Evolutionary conservation across 23 red algal species (phyloP).

Genomic region (Gracilaria caudata): DNA sequence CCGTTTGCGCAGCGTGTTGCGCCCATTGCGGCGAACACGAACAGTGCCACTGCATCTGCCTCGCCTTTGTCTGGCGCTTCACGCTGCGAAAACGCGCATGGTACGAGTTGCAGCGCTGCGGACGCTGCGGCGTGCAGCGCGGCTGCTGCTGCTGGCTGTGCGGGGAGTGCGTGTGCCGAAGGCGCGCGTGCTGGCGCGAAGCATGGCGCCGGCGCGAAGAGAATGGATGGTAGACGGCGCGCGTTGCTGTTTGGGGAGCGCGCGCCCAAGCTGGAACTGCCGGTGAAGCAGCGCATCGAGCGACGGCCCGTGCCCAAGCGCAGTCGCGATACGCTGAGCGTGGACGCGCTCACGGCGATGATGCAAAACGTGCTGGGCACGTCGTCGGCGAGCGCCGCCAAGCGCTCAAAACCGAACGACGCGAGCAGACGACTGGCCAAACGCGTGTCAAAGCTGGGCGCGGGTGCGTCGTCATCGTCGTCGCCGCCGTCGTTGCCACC

Average conservation of each 20-base stretch:
- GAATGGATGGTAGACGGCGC: too few species aligned
- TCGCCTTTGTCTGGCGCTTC: not conserved
- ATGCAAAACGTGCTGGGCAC: conserved; percentile 25
- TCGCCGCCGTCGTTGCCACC: not conserved
- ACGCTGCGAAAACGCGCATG: too few species aligned
- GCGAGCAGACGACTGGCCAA: not conserved
- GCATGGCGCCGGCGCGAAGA: too few species aligned
- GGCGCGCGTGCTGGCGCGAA: too few species aligned
- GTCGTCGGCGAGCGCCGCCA: not conserved
- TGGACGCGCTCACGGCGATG: conserved; percentile 34
- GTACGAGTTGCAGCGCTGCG: too few species aligned
- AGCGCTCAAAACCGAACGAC: not conserved
- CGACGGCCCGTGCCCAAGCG: conserved; percentile 35
- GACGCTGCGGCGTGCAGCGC: not conserved
- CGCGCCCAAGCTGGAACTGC: conserved; percentile 4
- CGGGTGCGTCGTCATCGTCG: not conserved
- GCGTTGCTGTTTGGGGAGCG: conserved; percentile 40
- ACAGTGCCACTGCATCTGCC: not conserved
- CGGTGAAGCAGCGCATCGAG: conserved; percentile 29
- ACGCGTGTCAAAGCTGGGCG: not conserved
- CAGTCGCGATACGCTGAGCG: not conserved
- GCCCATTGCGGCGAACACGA: not conserved
- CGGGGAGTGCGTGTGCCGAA: too few species aligned
- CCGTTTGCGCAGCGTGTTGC: not conserved
- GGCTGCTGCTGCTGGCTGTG: not conserved